phyloP scores from a whole-genome alignment of 768 basidiomycete genomes.

The Trametes sanguinea region DNA sequence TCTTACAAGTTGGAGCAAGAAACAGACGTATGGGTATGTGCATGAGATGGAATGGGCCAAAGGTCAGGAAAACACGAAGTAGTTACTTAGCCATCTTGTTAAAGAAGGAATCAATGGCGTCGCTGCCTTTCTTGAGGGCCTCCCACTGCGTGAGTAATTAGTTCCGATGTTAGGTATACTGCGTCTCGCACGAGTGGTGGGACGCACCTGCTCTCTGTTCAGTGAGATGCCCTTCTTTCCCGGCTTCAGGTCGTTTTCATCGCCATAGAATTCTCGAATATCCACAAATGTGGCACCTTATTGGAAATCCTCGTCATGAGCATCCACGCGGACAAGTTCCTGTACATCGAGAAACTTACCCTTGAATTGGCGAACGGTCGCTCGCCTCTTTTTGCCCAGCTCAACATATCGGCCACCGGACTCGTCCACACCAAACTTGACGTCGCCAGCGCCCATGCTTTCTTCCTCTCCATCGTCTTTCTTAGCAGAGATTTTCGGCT shows the following conservation, averaged over 20 bases:
- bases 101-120: conserved; percentile 56
- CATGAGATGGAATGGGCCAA: not conserved
- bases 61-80: not conserved
- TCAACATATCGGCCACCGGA: conserved; percentile 61
- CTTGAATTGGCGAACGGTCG: conserved; percentile 53
- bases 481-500: not conserved
- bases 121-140: conserved; percentile 45
- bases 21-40: not conserved
- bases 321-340: conserved; percentile 29
- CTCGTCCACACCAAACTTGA: conserved; percentile 28
- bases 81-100: conserved; percentile 23
- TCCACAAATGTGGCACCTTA: conserved; percentile 60
- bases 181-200: not conserved
- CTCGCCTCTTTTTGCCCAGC: conserved; percentile 72
- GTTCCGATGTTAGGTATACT: not conserved
- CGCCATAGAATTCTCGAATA: conserved; percentile 72
- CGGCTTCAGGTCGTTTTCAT: conserved; percentile 60
- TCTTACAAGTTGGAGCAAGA: no score
- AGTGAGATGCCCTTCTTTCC: conserved; percentile 83
- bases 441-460: not conserved
- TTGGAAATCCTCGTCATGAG: not conserved
- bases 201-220: conserved; percentile 57
- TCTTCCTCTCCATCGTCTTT: not conserved
- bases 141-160: conserved; percentile 50
- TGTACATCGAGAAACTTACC: conserved; percentile 30